These are phyloP conservation scores for Cymodocea nodosa DNA, from an alignment of 116 monocot species.

Conservation along the genomic window DNA sequence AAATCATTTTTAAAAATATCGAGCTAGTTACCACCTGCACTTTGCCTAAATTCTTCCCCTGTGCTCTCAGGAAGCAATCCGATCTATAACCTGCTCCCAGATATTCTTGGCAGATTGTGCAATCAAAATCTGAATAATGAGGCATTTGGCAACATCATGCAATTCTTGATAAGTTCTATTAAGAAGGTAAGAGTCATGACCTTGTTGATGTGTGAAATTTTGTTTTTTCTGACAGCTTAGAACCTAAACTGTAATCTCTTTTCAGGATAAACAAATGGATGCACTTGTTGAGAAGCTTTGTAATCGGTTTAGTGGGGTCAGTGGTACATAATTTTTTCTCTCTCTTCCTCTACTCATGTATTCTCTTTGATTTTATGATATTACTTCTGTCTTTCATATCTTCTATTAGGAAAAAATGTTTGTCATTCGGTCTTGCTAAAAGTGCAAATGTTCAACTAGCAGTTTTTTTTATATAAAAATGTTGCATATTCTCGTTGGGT, in stretches of 20 bases:
- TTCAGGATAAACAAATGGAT: constrained; percentile 99
- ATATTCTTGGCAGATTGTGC: constrained; percentile 80
- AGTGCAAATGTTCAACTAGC: no score
- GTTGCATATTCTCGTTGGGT: no score
- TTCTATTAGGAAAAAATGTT: no score
- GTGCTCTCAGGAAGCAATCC: constrained; percentile 77
- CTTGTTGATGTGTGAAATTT: background rate
- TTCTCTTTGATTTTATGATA: background rate
- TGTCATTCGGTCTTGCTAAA: no score
- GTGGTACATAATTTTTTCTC: constrained; percentile 31
- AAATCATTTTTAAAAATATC: background rate
- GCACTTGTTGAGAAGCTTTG: constrained; percentile 98
- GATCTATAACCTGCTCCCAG: constrained; percentile 93
- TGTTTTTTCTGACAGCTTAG: background rate
- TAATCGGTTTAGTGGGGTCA: constrained; percentile 72
- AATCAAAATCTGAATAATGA: constrained; percentile 72
- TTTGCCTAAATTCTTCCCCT: background rate
- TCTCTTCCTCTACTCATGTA: background rate
- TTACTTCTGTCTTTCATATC: no score
- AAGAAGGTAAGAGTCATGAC: constrained; percentile 54
- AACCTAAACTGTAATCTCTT: background rate
- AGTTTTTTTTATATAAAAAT: no score
- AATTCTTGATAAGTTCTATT: constrained; percentile 78
- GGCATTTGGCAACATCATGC: constrained; percentile 83
- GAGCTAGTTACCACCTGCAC: background rate